phyloP scores from a whole-genome alignment of 2,329 filamentous ascomycete species.

The Endocalyx cinctus region DNA sequence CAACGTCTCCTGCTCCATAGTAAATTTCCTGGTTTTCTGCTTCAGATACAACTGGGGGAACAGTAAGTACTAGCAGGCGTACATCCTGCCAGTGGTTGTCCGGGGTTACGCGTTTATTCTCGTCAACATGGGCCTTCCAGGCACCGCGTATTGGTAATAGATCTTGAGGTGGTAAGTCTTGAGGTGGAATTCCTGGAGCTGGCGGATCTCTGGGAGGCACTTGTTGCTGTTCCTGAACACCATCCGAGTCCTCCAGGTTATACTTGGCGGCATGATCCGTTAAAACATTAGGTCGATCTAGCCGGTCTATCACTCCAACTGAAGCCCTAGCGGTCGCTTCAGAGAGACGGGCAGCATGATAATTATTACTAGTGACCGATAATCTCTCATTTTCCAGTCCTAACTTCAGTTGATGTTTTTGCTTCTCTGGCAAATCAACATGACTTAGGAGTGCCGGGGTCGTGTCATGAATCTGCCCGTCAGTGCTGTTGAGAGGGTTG shows the following conservation, averaged over 20 bases:
- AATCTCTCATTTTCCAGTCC: conserved; percentile 16
- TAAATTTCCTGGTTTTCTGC: conserved; percentile 27
- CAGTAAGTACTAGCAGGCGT: conserved; percentile 64
- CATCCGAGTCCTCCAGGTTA: conserved; percentile 17
- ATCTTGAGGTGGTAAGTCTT: conserved; percentile 19
- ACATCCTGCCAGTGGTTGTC: conserved; percentile 88
- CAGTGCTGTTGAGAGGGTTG: background rate
- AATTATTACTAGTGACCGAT: conserved; percentile 8
- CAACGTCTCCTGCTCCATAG: conserved; percentile 69
- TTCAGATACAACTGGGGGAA: conserved; percentile 23
- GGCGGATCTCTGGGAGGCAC: no score
- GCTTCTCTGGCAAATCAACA: no score
- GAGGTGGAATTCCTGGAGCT: no score
- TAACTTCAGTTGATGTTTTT: conserved; percentile 15
- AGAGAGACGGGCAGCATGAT: conserved; percentile 19
- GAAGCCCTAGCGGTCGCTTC: conserved; percentile 13
- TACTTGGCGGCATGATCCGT: conserved; percentile 31
- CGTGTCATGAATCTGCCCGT: conserved; percentile 13
- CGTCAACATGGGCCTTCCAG: conserved; percentile 51
- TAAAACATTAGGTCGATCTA: conserved; percentile 33
- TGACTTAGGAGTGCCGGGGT: conserved; percentile 25
- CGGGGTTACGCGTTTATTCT: conserved; percentile 74
- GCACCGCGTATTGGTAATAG: conserved; percentile 55
- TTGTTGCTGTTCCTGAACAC: conserved; percentile 7
- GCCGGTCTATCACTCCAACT: conserved; percentile 17